These are phyloP conservation scores for Zymoseptoria pseudotritici DNA, from an alignment of 2,329 filamentous ascomycete genomes.

Conservation along the genomic window DNA sequence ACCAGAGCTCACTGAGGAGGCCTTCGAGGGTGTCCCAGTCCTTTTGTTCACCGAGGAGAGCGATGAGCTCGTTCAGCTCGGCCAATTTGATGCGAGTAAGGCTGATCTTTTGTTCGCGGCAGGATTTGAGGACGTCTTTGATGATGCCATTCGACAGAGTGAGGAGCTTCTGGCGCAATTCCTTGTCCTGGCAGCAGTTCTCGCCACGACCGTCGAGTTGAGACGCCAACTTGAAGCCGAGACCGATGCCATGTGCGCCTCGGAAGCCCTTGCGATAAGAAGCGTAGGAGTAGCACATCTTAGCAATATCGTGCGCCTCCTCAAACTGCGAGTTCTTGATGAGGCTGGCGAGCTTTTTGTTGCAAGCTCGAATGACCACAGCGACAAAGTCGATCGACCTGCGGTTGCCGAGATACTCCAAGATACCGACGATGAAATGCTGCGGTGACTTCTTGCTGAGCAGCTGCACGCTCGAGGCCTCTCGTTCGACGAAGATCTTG, in stretches of 20 bases:
- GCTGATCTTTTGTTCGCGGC: slow-evolving; percentile 38
- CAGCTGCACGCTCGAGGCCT: slow-evolving; percentile 25
- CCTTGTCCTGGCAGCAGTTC: slow-evolving; percentile 29
- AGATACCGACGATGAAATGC: slow-evolving; percentile 36
- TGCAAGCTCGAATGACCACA: slow-evolving; percentile 35
- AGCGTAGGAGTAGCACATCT: slow-evolving; percentile 38
- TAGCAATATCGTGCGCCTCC: slow-evolving; percentile 39
- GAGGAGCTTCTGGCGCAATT: slow-evolving; percentile 31
- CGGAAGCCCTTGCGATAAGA: slow-evolving; percentile 38
- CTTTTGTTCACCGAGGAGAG: slow-evolving; percentile 42
- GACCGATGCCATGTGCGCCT: slow-evolving; percentile 32
- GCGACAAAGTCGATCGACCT: slow-evolving; percentile 34
- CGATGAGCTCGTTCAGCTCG: slow-evolving; percentile 41
- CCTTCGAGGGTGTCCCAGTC: slow-evolving; percentile 42
- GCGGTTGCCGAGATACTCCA: slow-evolving; percentile 34
- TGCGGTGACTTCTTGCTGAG: slow-evolving; percentile 24
- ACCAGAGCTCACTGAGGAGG: slow-evolving; percentile 41
- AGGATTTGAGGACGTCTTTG: slow-evolving; percentile 36
- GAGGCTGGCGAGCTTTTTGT: slow-evolving; percentile 28
- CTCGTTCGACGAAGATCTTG: slow-evolving; percentile 31
- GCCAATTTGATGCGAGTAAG: slow-evolving; percentile 38
- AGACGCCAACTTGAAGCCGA: slow-evolving; percentile 42
- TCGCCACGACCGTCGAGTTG: slow-evolving; percentile 38
- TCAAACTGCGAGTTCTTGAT: slow-evolving; percentile 34
- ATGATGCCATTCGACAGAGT: slow-evolving; percentile 35